A percentile compares a stretch with the other conserved stretches of the same genome.
phyloP scores from a whole-genome alignment of 2,329 filamentous ascomycete species.

The Ophiostoma perfectum region DNA sequence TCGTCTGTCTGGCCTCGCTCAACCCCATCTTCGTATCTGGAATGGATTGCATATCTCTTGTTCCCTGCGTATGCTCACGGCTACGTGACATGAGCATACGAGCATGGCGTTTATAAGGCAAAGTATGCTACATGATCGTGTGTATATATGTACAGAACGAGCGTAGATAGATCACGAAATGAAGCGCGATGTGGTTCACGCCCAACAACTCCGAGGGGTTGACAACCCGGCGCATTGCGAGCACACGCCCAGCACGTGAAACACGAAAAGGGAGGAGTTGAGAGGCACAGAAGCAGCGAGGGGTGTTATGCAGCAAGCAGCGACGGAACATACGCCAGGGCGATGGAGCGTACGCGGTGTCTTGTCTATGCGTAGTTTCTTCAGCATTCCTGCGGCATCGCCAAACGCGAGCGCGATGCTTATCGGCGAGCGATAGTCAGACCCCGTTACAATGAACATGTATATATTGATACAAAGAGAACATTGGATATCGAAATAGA shows the following conservation, averaged over 20 bases:
- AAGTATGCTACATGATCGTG: no score
- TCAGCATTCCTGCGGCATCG: slow-evolving; percentile 4
- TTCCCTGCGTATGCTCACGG: no score
- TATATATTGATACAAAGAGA: neutral
- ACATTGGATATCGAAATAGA: neutral
- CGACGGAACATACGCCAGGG: no score
- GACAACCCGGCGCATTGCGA: neutral
- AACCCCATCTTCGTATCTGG: no score
- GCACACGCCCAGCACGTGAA: neutral
- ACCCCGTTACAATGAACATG: neutral
- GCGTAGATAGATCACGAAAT: no score
- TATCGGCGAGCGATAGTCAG: neutral
- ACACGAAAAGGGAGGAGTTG: neutral
- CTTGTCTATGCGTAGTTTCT: neutral
- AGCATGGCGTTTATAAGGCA: no score
- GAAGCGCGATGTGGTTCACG: no score
- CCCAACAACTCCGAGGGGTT: neutral
- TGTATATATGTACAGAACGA: no score
- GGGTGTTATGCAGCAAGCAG: no score
- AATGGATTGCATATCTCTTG: no score
- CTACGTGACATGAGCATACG: no score
- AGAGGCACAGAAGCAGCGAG: no score
- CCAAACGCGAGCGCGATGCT: neutral
- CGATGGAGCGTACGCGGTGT: neutral
- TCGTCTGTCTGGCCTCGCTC: neutral